A percentile compares a stretch with the other conserved stretches of the same genome.
These are phyloP conservation scores for Pseudogymnoascus sp. DNA, from an alignment of 2,329 filamentous ascomycete genomes.

Conservation along the genomic window DNA sequence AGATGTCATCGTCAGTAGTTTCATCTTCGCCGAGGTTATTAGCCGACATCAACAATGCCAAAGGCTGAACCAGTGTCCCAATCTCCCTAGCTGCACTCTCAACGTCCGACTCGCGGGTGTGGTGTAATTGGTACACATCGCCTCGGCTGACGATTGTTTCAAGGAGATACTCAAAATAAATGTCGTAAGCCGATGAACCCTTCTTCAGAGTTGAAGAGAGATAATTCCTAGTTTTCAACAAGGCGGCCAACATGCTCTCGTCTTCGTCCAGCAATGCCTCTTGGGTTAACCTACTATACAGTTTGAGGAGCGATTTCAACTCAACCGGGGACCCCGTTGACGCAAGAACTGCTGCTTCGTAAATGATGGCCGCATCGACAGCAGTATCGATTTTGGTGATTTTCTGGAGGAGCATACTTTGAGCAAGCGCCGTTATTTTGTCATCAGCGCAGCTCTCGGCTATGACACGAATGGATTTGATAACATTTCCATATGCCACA, in stretches of 20 bases:
- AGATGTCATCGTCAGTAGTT: constrained; percentile 57
- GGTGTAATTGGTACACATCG: constrained; percentile 67
- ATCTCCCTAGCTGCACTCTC: constrained; percentile 82
- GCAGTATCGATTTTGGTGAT: constrained; percentile 71
- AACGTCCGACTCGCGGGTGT: constrained; percentile 66
- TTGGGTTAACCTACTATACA: constrained; percentile 67
- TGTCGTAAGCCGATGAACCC: constrained; percentile 66
- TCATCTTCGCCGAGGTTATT: constrained; percentile 44
- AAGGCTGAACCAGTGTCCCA: constrained; percentile 71
- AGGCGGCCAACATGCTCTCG: constrained; percentile 59
- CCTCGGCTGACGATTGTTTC: constrained; percentile 86
- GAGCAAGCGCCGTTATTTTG: constrained; percentile 85
- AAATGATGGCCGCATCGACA: constrained; percentile 79
- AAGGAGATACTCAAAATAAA: constrained; percentile 76
- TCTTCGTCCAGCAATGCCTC: constrained; percentile 65
- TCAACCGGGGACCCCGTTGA: constrained; percentile 70
- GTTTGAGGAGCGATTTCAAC: constrained; percentile 75
- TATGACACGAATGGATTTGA: constrained; percentile 91
- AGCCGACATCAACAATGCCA: constrained; percentile 73
- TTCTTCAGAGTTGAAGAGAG: constrained; percentile 62
- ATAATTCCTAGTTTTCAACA: constrained; percentile 69
- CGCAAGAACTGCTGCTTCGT: constrained; percentile 69
- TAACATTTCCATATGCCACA: constrained; percentile 73
- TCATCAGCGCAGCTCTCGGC: constrained; percentile 72
- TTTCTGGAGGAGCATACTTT: constrained; percentile 96